Conservation (phyloP, 1,284 basidiomycete species). For the Ceratobasidium theobromae region DNA sequence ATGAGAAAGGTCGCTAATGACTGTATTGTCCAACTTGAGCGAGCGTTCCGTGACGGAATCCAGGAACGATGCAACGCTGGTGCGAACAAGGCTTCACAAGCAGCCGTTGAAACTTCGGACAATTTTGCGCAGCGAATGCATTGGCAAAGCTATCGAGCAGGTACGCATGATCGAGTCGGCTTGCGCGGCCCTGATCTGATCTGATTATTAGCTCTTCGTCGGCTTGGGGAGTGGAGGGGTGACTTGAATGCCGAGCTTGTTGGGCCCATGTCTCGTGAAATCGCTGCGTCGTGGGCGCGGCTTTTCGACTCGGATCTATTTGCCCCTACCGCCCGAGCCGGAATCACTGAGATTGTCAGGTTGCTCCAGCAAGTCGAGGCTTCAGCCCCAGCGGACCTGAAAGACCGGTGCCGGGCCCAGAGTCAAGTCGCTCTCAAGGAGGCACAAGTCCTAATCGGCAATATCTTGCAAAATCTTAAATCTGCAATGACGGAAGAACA, state of each 20-base stretch:
- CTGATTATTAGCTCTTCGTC: conserved; percentile 50
- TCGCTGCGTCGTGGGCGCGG: conserved; percentile 57
- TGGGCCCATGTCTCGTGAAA: conserved; percentile 58
- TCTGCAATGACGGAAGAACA: conserved; percentile 56
- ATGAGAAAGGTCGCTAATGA: conserved; percentile 43
- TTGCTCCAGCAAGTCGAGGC: conserved; percentile 55
- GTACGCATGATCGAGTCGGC: conserved; percentile 42
- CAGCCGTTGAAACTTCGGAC: conserved; percentile 53
- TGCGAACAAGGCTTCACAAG: conserved; percentile 50
- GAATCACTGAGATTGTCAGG: conserved; percentile 45
- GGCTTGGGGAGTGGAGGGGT: conserved; percentile 56
- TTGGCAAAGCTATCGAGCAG: conserved; percentile 59
- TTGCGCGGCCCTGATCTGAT: neutral
- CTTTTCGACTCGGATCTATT: conserved; percentile 59
- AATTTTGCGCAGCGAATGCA: conserved; percentile 58
- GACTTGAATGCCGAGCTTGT: conserved; percentile 61
- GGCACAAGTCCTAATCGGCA: conserved; percentile 51
- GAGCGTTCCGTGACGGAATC: conserved; percentile 54
- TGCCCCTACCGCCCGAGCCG: conserved; percentile 47
- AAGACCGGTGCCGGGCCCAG: conserved; percentile 54
- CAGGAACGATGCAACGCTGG: conserved; percentile 59
- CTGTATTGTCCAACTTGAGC: conserved; percentile 45
- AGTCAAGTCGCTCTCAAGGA: conserved; percentile 56
- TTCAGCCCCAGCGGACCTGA: conserved; percentile 53
- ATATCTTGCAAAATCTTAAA: conserved; percentile 52